Base-by-base conservation (phyloP, 1,284 basidiomycete genomes). In the Puccinia polysora region DNA sequence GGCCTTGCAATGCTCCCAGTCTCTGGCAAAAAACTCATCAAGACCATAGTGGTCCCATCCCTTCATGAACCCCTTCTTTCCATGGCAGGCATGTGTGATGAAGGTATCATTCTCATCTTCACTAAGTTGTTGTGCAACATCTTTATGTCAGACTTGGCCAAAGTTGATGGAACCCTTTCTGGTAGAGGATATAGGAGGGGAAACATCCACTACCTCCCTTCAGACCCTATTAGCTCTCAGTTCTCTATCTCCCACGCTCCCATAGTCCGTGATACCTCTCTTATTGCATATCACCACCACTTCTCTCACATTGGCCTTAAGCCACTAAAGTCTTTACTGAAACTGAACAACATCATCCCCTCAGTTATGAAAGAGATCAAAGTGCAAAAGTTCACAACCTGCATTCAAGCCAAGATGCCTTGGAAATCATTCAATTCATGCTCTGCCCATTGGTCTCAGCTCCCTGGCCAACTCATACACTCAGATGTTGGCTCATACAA, bases 181-280 rank as follows among this genome's bases (percentile, higher is more conserved):
- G 53, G 53, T 30, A 18, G 20, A 5, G 53, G 53, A 5, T 56
- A 56, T 18, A 4, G 53, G 3, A 56, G 30, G 32, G 53, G 53
- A 30, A 56, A 56, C 53, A 5, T 56, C 5, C 30, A 7, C 20
- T 56, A 56, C 28, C 53, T 56, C 53, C 25, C 53, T 10, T 56
- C 53, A 4, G 20, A 28, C 32, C n/a, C n/a, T 5, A 25, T 56
- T 23, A 56, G 18, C 3, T 7, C 53, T 18, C 28, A 18, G 18
- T 56, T 25, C 32, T 5, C 53, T 25, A 53, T 43, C 40, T 18
- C n/a, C n/a, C n/a, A n/a, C n/a, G n/a, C n/a, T n/a, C n/a, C n/a
- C n/a, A n/a, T n/a, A n/a, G n/a, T n/a, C n/a, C n/a, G n/a, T n/a
- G n/a, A n/a, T n/a, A n/a, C n/a, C n/a, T n/a, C n/a, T n/a, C n/a